phyloP scores from a whole-genome alignment of 2,329 filamentous ascomycete genomes.

The Zymoseptoria tritici region DNA sequence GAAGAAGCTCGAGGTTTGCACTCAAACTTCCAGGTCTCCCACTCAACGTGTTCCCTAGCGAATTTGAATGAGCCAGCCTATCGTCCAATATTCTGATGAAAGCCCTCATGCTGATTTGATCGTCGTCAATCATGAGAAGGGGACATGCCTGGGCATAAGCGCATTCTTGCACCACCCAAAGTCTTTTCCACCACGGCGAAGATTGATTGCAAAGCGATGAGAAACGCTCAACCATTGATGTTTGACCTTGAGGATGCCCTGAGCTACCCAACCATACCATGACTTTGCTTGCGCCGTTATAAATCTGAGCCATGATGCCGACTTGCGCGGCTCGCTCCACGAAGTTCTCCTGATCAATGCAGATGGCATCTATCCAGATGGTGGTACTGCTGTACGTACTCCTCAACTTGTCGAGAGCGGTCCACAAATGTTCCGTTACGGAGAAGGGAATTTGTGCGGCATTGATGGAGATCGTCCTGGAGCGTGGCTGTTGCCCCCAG shows the following conservation, averaged over 20 bases:
- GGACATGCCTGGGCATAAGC: not conserved
- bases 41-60: too few relatives aligned
- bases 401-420: not conserved
- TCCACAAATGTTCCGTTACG: not conserved
- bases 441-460: not conserved
- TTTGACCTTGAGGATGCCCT: not conserved
- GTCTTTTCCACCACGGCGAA: constrained; percentile 1
- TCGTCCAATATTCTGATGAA: not conserved
- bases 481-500: not conserved
- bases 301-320: constrained; percentile 12
- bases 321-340: constrained; percentile 10
- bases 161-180: constrained; percentile 8
- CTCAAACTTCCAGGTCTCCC: too few relatives aligned
- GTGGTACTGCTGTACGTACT: too few relatives aligned
- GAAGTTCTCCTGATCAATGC: constrained; percentile 12
- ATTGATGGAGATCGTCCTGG: not conserved
- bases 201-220: not conserved
- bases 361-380: constrained; percentile 13
- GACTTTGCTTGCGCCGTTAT: constrained; percentile 4
- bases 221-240: not conserved
- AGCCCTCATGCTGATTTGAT: not conserved
- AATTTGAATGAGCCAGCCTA: too few relatives aligned
- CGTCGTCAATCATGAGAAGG: not conserved
- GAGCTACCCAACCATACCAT: constrained; percentile 8
- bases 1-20: not conserved